Evolutionary conservation across 768 basidiomycete genomes (phyloP), one percentile per base, ranked within the genome.

Genomic region (Tylopilus subfusipes): DNA sequence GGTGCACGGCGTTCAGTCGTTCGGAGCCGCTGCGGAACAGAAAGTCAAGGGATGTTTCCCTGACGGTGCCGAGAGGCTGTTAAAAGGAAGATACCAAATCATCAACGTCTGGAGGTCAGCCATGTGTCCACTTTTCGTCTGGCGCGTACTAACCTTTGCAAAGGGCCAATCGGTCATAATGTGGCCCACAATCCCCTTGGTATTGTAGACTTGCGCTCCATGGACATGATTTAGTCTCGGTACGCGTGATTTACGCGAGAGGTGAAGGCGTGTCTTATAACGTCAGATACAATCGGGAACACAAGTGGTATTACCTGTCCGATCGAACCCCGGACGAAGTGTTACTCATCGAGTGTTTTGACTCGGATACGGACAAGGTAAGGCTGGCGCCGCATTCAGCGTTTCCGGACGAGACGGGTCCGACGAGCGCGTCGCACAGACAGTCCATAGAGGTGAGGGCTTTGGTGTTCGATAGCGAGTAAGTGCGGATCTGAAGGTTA

Each of bases 41-140:
- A 24, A n/a, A 9, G 5, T 54, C 44, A 55, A 27, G 48, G 29
- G 66, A 5, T 71, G 73, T 38, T 67, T 72, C 16, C 66, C 64
- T 11, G 72, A 65, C 21, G 76, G 77, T 5, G 77, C 73, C 2
- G 73, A 75, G 44, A 69, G 71, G n/a, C 65, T 78, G 14, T 66
- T 76, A 51, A 65, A 72, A 53, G 66, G 67, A 2, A 71, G 75
- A 25, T 65, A 68, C 34, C 75, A 69, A 49, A 72, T 78, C 56
- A 74, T 78, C 59, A 77, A 77, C 56, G 68, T 76, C 43, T 77
- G 75, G 76, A 73, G 75, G 53, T 64, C 19, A 36, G 55, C 7
- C 10, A 13, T 8, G 12, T 3, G 2, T 40, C 19, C 8, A 4
- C 3, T 24, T 11, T 5, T 19, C 27, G 12, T 34, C 19, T 3